Evolutionary conservation across 805 yeast genomes (phyloP), one percentile per base, ranked within the genome.

Genomic region (Barnettozyma sp.): DNA sequence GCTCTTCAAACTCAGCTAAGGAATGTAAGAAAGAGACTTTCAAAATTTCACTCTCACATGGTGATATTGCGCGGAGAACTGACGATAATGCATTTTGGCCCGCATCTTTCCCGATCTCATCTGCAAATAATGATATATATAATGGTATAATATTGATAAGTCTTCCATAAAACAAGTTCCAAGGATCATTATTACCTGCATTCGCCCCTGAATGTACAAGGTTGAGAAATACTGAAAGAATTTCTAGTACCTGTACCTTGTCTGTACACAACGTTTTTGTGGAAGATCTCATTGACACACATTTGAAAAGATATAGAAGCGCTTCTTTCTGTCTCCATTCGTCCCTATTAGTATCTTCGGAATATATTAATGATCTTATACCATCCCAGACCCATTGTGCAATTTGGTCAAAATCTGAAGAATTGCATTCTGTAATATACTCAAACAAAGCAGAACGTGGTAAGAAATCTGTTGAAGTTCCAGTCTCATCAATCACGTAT

Each of bases 401-500:
- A 19, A 43, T 31, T 5, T 30, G 22, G 2, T 41, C 35, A 7
- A 70, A 61, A 43, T 74, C 78, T 0, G 34, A 30, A 5, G 58
- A 60, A 24, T 68, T 63, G 23, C 78, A 46, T 15, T 74, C 78
- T 0, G 71, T 58, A 5, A 83, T 44, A 22, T 74, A 69, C 20
- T 79, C 85, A 19, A 65, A 63, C 1, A 78, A 61, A 0, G 82
- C 69, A 33, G 77, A 81, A 35, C 97, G 70, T 1, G 78, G 70
- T 2, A 70, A 56, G 8, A 59, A 57, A 5, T 70, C 72, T 0
- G 78, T 60, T 0, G 78, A 60, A 22, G 87, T 65, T 2, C 86
- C 95, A 2, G 84, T 67, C 38, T 83, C 87, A 23, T 75, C 80
- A 3, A 87, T 72, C 6, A 85, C 82, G 54, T 75, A 86, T 4